A percentile compares a stretch with the other conserved stretches of the same genome.
phyloP scores from a whole-genome alignment of 2,329 filamentous ascomycete species.

The Plenodomus lindquistii region DNA sequence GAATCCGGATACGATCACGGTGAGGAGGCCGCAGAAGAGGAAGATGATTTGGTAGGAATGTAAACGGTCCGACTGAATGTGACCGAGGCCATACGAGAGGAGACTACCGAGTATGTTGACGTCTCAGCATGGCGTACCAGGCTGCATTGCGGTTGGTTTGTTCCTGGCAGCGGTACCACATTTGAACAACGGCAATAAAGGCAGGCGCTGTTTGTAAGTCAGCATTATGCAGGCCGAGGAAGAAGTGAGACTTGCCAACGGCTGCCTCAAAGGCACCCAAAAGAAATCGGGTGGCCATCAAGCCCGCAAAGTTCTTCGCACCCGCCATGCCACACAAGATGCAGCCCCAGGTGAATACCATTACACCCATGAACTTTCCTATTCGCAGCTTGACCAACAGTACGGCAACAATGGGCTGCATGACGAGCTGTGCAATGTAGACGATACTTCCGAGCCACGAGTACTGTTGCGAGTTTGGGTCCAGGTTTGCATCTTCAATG shows the following conservation, averaged over 20 bases:
- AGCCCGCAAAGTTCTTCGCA: conserved; percentile 61
- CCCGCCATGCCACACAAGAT: conserved; percentile 66
- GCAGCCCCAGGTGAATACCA: conserved; percentile 58
- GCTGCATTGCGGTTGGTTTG: conserved; percentile 61
- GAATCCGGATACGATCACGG: conserved; percentile 55
- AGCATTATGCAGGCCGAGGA: not conserved
- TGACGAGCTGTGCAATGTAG: conserved; percentile 59
- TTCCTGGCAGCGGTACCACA: conserved; percentile 65
- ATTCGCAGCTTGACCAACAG: conserved; percentile 64
- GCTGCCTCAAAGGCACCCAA: conserved; percentile 71
- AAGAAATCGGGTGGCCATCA: conserved; percentile 66
- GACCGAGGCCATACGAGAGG: conserved; percentile 62
- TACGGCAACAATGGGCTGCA: conserved; percentile 57
- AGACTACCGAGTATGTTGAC: conserved; percentile 61
- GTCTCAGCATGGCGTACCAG: conserved; percentile 66
- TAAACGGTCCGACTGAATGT: conserved; percentile 55
- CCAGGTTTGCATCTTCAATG: conserved; percentile 60
- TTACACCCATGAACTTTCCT: conserved; percentile 61
- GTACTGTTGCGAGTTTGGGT: conserved; percentile 56
- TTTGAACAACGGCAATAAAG: conserved; percentile 42
- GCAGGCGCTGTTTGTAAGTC: conserved; percentile 29
- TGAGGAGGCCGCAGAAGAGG: conserved; percentile 48
- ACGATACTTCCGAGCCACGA: conserved; percentile 58
- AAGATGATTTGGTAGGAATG: conserved; percentile 44
- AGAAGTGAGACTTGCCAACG: conserved; percentile 32